A percentile compares a stretch with the other conserved stretches of the same genome.
Conservation (phyloP, 305 asterid species). For the Coffea humblotiana region DNA sequence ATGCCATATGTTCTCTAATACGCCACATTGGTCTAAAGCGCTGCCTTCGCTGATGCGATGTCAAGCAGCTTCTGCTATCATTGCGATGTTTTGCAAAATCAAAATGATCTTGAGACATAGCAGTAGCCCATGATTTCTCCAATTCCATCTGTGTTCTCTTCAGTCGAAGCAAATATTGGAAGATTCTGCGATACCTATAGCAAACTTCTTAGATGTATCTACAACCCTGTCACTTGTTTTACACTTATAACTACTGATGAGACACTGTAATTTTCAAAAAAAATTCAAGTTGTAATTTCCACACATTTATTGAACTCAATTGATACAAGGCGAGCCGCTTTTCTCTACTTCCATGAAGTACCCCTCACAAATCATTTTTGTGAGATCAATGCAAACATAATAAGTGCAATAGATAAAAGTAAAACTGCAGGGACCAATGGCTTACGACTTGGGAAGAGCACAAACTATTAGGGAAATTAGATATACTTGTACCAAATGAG, state of each 20-base stretch:
- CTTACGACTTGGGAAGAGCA: too few relatives aligned
- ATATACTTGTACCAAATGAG: too few relatives aligned
- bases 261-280: too few relatives aligned
- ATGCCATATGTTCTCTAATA: slow-evolving; percentile 97
- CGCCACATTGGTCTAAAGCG: slow-evolving; percentile 91
- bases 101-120: slow-evolving; percentile 94
- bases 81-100: slow-evolving; percentile 66
- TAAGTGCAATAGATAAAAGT: too few relatives aligned
- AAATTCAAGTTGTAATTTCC: too few relatives aligned
- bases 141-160: slow-evolving; percentile 96
- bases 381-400: too few relatives aligned
- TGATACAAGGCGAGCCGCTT: too few relatives aligned
- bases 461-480: too few relatives aligned
- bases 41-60: slow-evolving; percentile 73
- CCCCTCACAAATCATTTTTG: too few relatives aligned
- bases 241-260: neutral
- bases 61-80: slow-evolving; percentile 43
- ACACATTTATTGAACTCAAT: too few relatives aligned
- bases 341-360: too few relatives aligned
- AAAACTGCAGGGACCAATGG: too few relatives aligned
- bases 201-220: slow-evolving; percentile 19
- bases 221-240: slow-evolving; percentile 13
- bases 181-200: slow-evolving; percentile 83
- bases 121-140: slow-evolving; percentile 97
- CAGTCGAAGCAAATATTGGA: slow-evolving; percentile 87